Conservation (phyloP, 805 yeast genomes). For the Saccharomycopsis javanensis region DNA sequence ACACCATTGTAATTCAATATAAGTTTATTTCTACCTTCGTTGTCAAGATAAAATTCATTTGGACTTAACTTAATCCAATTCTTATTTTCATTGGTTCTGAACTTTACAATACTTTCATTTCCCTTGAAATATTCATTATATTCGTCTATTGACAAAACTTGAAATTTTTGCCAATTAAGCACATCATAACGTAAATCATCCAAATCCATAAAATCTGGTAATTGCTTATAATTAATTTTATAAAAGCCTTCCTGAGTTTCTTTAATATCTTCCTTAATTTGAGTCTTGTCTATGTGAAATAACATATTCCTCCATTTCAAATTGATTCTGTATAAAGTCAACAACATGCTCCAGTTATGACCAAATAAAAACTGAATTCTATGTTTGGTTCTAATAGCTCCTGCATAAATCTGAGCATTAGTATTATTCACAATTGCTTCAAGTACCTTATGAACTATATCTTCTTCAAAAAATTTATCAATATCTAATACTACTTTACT, state of each 20-base stretch:
- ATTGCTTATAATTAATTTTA: neutral
- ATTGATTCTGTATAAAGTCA: neutral
- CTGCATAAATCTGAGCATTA: neutral
- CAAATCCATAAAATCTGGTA: neutral
- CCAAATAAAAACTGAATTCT: slow-evolving; percentile 1
- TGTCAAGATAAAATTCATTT: neutral
- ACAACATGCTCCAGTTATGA: neutral
- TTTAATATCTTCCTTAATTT: neutral
- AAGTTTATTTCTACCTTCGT: neutral
- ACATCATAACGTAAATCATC: neutral
- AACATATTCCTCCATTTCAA: neutral
- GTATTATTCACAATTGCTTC: neutral
- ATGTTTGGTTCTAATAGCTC: neutral
- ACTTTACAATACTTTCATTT: neutral
- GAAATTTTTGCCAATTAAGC: neutral
- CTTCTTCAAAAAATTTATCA: neutral
- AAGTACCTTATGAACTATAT: neutral
- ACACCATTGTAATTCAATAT: neutral
- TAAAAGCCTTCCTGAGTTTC: neutral
- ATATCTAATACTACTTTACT: neutral
- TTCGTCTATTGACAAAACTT: neutral
- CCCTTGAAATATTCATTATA: neutral
- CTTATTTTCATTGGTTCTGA: neutral
- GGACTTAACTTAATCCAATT: neutral
- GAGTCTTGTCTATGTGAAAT: neutral